phyloP scores from a whole-genome alignment of 2,329 filamentous ascomycete genomes.

The Paramyrothecium sp. region DNA sequence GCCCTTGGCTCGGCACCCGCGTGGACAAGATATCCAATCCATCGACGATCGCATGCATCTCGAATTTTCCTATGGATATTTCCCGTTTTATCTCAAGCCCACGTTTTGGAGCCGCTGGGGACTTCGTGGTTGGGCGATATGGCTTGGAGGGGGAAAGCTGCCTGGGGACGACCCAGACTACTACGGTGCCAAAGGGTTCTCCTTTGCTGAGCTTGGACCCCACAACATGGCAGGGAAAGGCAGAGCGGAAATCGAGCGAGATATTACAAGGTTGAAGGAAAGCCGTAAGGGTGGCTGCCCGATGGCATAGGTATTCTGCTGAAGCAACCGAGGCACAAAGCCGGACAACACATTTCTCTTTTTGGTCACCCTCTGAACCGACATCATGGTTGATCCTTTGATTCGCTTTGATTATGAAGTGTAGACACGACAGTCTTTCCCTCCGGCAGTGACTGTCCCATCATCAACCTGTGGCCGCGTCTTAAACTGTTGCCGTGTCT shows the following conservation, averaged over 20 bases:
- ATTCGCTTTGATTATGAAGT: too few relatives aligned
- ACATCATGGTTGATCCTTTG: too few relatives aligned
- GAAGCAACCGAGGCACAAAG: not conserved
- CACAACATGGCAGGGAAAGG: not conserved
- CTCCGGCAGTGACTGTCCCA: too few relatives aligned
- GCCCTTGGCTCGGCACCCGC: not conserved
- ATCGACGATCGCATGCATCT: not conserved
- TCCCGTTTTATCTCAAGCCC: not conserved
- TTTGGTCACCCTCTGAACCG: too few relatives aligned
- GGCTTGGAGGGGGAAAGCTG: not conserved
- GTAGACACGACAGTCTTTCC: too few relatives aligned
- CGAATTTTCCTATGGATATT: not conserved
- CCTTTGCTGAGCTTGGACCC: not conserved
- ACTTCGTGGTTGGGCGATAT: not conserved
- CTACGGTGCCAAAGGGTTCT: not conserved
- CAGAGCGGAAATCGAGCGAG: not conserved
- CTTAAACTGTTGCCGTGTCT: too few relatives aligned
- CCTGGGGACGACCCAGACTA: not conserved
- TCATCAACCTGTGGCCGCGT: too few relatives aligned
- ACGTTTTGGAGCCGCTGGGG: not conserved
- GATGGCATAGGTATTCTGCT: not conserved
- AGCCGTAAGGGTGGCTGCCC: not conserved
- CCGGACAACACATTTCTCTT: too few relatives aligned
- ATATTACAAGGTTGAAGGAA: not conserved
- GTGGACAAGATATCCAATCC: not conserved